Evolutionary conservation across 768 basidiomycete genomes (phyloP).

Genomic region (Saitozyma podzolica): DNA sequence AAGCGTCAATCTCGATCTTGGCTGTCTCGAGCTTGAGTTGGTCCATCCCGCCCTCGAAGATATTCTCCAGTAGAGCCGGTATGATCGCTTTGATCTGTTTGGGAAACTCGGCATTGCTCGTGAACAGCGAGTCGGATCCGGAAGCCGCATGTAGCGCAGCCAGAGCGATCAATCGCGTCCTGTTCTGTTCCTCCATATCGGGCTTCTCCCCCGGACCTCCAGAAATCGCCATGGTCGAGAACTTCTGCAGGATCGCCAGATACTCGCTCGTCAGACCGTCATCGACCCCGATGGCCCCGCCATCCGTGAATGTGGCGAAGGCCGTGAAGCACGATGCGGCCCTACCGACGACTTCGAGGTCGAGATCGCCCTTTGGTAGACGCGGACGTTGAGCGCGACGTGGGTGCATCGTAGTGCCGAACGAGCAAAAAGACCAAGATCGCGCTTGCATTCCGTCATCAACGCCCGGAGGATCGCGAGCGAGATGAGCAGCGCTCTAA

Average conservation of each 20-base stretch:
- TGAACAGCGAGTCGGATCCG: constrained; percentile 79
- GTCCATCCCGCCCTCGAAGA: constrained; percentile 65
- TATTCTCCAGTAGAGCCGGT: constrained; percentile 67
- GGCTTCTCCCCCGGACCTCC: constrained; percentile 46
- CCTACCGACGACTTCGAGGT: constrained; percentile 52
- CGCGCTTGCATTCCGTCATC: constrained; percentile 69
- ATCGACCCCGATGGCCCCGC: constrained; percentile 77
- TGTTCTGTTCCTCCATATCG: constrained; percentile 72
- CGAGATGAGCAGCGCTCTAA: constrained; percentile 66
- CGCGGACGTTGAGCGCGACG: constrained; percentile 41
- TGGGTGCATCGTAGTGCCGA: constrained; percentile 40
- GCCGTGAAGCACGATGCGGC: constrained; percentile 84
- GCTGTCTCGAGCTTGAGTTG: constrained; percentile 68
- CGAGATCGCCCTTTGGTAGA: constrained; percentile 37
- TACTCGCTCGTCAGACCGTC: constrained; percentile 69
- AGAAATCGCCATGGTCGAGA: constrained; percentile 61
- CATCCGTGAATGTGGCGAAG: constrained; percentile 89
- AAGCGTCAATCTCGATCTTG: constrained; percentile 67
- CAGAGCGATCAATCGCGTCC: constrained; percentile 80
- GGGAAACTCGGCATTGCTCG: constrained; percentile 69
- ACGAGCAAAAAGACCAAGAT: constrained; percentile 45
- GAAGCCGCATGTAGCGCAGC: constrained; percentile 77
- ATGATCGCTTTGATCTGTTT: constrained; percentile 70
- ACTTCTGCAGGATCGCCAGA: constrained; percentile 65
- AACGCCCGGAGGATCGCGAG: constrained; percentile 77